Base-by-base conservation (phyloP, 2,329 filamentous ascomycete genomes). In the Mycosphaerella arachidis region DNA sequence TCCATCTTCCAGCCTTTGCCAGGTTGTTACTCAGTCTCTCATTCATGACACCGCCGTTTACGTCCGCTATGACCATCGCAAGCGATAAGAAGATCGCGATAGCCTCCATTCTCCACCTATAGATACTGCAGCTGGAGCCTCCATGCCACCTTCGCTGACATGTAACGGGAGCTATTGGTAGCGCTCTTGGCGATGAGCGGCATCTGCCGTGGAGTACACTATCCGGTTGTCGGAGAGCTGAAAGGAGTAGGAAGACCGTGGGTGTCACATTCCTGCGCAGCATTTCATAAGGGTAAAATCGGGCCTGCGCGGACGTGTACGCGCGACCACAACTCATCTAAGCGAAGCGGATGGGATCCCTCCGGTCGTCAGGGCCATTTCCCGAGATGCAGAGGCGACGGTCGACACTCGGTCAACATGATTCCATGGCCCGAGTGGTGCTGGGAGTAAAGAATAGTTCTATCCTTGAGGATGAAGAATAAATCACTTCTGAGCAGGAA, bases 271-370 rank as follows among this genome's bases (percentile, higher is more conserved):
- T 48, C 18, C 20, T 16, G 24, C 20, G 13, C 24, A 29, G 46
- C 46, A 29, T 24, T 20, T 50, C 20, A 43, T 35, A n/a, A 24
- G 43, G 43, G 46, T 30, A 16, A 27, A 50, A 12, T 50, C 46
- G 46, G 46, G 46, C 46, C 46, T 50, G 1, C 27, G 50, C 50
- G n/a, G 30, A 52, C 50, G 50, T 29, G n/a, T 16, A 52, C 50
- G 50, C 50, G 50, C 30, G 10, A 52, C 30, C 27, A 52, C 12
- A n/a, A 12, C 27, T 33, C 40, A 12, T n/a, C 20, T 8, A 27
- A 48, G 56, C 56, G 56, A 58, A 33, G 56, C 56, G 56, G 48
- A 43, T 35, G 27, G 40, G 48, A 33, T 53, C 48, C 56, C 53
- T 58, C 4, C 6, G 33, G 18, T 27, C 51, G 18, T 12, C 37